Base-by-base conservation (phyloP, 352 stramenopile species). In the Pythium brachiatum region DNA sequence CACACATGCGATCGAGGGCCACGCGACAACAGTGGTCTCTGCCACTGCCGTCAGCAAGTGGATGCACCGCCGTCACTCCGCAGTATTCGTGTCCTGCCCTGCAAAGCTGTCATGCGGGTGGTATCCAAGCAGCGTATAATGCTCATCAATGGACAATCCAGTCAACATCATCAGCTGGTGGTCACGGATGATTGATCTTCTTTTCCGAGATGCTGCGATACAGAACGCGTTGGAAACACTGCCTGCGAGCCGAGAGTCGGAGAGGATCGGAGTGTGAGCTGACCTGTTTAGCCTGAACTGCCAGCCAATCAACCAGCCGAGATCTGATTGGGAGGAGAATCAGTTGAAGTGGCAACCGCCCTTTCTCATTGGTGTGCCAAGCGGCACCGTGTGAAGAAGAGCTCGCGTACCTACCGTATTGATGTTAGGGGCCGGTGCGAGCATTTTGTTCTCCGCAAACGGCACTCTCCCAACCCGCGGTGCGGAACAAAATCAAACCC, bases 261-360 rank as follows among this genome's bases (percentile, higher is more conserved):
- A n/a, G n/a, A n/a, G n/a, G n/a, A n/a, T n/a, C n/a, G 34, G 11
- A 13, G 18, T 39, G 34, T 13, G 34, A 39, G 13, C 38, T 46
- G 38, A 46, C 11, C 38, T 46, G 38, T 46, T 46, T 23, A 46
- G 15, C 38, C 38, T 46, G 38, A 46, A 15, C 15, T 21, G n/a
- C 41, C 41, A 26, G 41, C 41, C 41, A 26, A 20, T 48, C 41
- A 27, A 13, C 41, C 41, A 13, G 16, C 23, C 3, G 9, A n/a
- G 23, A 21, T 53, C 20, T 53, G 44, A 53, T 53, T 53, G 44
- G 44, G 21, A 31, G 44, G 21, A 34, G 25, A 31, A 34, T 34
- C 44, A 53, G 44, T 53, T 53, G 44, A 53, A 53, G 44, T 53
- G 44, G n/a, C 44, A 32, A 34, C 44, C 21, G 23, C 13, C 44